Evolutionary conservation across 2,329 filamentous ascomycete genomes (phyloP), one percentile per base, ranked within the genome.

Genomic region (Trichoderma atroviride): DNA sequence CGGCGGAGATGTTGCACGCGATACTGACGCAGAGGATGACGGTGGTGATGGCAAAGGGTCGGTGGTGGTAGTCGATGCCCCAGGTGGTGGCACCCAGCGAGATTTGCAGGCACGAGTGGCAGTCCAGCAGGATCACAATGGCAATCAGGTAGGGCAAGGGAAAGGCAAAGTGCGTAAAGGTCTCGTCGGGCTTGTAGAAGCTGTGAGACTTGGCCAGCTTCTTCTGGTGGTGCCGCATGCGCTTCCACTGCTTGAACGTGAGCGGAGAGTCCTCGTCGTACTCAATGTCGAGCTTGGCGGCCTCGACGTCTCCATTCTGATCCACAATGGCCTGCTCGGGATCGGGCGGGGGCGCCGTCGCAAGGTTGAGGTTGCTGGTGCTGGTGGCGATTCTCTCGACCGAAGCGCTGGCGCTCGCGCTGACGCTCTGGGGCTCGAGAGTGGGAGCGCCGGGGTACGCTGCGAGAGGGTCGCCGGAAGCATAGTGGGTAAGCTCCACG

Each of bases 131-230:
- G 7, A 92, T 83, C n/a, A 95, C 90, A 70, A 95, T 89, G 69
- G 91, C 89, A 47, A 96, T 85, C 37, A 96, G 88, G 6, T 93
- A 83, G 37, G 86, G 85, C 1, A 94, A 82, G 0, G 93, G 92
- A 71, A 96, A 96, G 0, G 93, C 91, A 76, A 89, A 85, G 77
- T 96, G 93, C 0, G 93, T 96, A 40, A 88, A 84, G 0, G 93
- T 96, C 79, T 96, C 93, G 78, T 96, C 91, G 0, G 93, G 92
- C 75, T 94, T 94, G 83, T 96, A 96, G 79, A 95, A 96, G 6
- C 91, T 94, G 78, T 96, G 93, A 0, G 91, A 93, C 74, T 91
- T 93, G 76, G 91, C 86, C 75, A 96, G 91, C 75, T 94, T 95
- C 73, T 84, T 86, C 76, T 94, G 91, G 75, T 96, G 93, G 76